These are phyloP conservation scores for Fusarium euwallaceae DNA, from an alignment of 2,329 filamentous ascomycete species.

Conservation along the genomic window DNA sequence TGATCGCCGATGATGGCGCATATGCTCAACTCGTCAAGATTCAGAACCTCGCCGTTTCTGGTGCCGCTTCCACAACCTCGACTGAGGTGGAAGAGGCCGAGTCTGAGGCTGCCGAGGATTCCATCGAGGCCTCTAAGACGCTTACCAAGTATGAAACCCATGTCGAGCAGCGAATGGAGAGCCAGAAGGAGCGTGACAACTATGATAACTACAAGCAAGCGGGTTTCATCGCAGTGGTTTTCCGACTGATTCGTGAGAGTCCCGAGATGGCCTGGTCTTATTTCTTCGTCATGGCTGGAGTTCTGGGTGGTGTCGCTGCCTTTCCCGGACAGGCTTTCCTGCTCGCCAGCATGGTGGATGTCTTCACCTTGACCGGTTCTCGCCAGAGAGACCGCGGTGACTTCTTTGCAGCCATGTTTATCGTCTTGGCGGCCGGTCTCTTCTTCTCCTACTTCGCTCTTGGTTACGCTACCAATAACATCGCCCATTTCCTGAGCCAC, in stretches of 20 bases:
- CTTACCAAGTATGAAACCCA: slow-evolving; percentile 50
- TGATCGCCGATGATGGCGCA: slow-evolving; percentile 62
- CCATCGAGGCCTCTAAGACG: slow-evolving; percentile 43
- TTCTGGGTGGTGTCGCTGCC: slow-evolving; percentile 51
- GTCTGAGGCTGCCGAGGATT: slow-evolving; percentile 34
- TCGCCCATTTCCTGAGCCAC: slow-evolving; percentile 47
- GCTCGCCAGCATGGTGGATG: slow-evolving; percentile 56
- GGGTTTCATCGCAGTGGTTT: slow-evolving; percentile 49
- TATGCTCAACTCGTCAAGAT: slow-evolving; percentile 66
- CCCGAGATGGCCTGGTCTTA: slow-evolving; percentile 54
- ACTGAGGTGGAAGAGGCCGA: slow-evolving; percentile 43
- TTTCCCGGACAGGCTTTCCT: slow-evolving; percentile 61
- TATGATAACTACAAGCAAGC: slow-evolving; percentile 52
- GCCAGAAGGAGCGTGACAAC: slow-evolving; percentile 53
- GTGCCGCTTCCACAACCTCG: slow-evolving; percentile 35
- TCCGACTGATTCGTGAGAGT: slow-evolving; percentile 53
- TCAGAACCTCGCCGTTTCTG: slow-evolving; percentile 52
- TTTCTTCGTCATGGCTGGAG: slow-evolving; percentile 49
- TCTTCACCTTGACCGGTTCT: slow-evolving; percentile 53
- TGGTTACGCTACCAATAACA: slow-evolving; percentile 52
- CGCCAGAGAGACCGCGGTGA: slow-evolving; percentile 57
- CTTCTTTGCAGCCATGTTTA: slow-evolving; percentile 69
- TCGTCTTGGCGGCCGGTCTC: slow-evolving; percentile 61
- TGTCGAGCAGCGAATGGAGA: slow-evolving; percentile 49
- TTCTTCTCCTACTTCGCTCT: slow-evolving; percentile 59